These are phyloP conservation scores for Candida labiduridarum DNA, from an alignment of 1,139 yeast genomes.

Conservation along the genomic window DNA sequence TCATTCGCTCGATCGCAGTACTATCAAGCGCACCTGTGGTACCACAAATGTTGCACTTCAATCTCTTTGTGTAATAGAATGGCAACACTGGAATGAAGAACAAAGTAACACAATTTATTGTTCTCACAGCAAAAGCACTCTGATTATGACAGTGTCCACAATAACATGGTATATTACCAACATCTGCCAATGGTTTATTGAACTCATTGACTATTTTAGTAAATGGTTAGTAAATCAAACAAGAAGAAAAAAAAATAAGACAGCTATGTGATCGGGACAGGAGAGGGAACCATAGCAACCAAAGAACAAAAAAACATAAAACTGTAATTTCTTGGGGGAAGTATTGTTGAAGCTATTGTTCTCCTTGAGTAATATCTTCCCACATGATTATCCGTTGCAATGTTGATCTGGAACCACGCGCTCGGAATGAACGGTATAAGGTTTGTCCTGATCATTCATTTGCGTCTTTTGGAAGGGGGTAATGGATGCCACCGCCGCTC, in stretches of 20 bases:
- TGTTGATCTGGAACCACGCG: background rate
- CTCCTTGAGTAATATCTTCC: background rate
- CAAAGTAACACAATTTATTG: conserved; percentile 45
- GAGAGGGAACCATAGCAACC: background rate
- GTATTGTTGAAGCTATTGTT: background rate
- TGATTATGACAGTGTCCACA: conserved; percentile 50
- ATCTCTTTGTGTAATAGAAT: conserved; percentile 39
- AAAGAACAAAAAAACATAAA: background rate
- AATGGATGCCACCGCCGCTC: background rate
- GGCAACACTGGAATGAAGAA: conserved; percentile 51
- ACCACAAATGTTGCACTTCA: conserved; percentile 47
- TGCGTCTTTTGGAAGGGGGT: background rate
- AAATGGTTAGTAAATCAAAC: conserved; percentile 4
- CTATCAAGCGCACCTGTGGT: conserved; percentile 42
- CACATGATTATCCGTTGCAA: too few species aligned
- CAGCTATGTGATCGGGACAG: background rate
- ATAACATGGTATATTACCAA: conserved; percentile 32
- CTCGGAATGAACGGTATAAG: background rate
- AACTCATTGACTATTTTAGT: conserved; percentile 28
- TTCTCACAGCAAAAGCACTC: conserved; percentile 44
- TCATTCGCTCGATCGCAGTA: conserved; percentile 33
- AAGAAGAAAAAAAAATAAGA: background rate
- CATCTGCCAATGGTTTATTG: conserved; percentile 30
- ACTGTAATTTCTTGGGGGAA: background rate
- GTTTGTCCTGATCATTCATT: too few species aligned